These are phyloP conservation scores for Kluyveromyces dobzhanskii DNA, from an alignment of 805 yeast genomes.

Conservation along the genomic window DNA sequence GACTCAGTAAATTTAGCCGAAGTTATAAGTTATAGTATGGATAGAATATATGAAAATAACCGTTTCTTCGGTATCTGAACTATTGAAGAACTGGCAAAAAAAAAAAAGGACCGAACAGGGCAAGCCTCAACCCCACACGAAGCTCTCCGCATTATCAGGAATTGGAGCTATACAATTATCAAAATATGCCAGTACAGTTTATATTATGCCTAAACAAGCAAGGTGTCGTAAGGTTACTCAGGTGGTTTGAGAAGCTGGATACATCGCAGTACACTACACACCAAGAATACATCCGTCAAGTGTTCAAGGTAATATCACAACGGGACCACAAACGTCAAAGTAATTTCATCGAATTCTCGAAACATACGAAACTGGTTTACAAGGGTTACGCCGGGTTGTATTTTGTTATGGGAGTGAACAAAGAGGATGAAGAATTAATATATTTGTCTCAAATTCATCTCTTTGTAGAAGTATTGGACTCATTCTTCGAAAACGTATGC, in stretches of 20 bases:
- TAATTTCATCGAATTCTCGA: slow-evolving; percentile 67
- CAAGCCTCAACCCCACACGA: no score
- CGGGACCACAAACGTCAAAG: slow-evolving; percentile 80
- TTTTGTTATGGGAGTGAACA: slow-evolving; percentile 76
- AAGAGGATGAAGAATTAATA: slow-evolving; percentile 72
- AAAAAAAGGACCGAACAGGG: no score
- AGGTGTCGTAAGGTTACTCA: slow-evolving; percentile 81
- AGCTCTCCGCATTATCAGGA: no score
- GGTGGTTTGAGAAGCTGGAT: slow-evolving; percentile 50
- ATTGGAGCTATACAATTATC: no score
- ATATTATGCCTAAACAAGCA: slow-evolving; percentile 81
- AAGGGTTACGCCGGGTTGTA: slow-evolving; percentile 87
- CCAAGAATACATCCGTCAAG: slow-evolving; percentile 32
- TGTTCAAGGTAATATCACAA: slow-evolving; percentile 71
- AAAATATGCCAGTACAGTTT: slow-evolving; percentile 66
- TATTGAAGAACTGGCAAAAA: no score
- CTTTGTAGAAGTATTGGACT: slow-evolving; percentile 80
- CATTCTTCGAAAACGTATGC: slow-evolving; percentile 83
- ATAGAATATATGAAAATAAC: no score
- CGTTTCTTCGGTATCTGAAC: no score
- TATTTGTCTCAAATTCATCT: slow-evolving; percentile 80
- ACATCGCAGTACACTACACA: slow-evolving; percentile 25
- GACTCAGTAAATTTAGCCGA: no score
- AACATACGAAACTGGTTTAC: slow-evolving; percentile 62
- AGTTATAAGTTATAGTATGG: no score